Base-by-base conservation (phyloP, 2,329 filamentous ascomycete species). In the Trichoderma semiorbis region DNA sequence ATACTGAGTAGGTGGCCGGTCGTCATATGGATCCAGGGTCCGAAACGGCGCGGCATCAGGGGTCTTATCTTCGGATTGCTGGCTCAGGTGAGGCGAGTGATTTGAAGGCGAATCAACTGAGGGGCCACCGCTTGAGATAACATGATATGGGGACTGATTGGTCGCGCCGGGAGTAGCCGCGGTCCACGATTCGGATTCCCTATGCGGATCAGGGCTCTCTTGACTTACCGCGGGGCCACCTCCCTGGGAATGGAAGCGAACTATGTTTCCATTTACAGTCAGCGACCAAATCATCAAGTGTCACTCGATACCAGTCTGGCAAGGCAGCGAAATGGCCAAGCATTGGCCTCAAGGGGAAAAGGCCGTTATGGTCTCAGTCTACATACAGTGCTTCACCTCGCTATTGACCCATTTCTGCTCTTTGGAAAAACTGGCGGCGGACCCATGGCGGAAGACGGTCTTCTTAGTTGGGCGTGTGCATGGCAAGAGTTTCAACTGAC, bases 331-430 rank as follows among this genome's bases (percentile, higher is more conserved):
- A 55, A 8, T 16, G 36, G 26, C 43, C 43, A 47, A 63, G 26
- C 5, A n/a, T 11, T 28, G 11, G 55, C 34, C 26, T 26, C 34
- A 26, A 34, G 28, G 26, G 24, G 4, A 8, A 5, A 30, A 11
- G 21, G n/a, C n/a, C 14, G 36, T 21, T 32, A 39, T 18, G 18
- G n/a, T 14, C 8, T 16, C 30, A 28, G 39, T n/a, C 24, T 65
- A 75, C 80, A 69, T 70, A 83, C 81, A 82, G 36, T 81, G 76
- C 62, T 75, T 77, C 0, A 79, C 78, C 34, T 79, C 76, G 55
- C 78, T 81, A 8, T 78, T 80, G 8, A 82, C 80, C 81, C 80
- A 82, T 70, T 79, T 77, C 73, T 83, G 81, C 66, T 80, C 76
- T 5, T 76, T 77, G 62, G 80, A 77, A 55, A 83, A 80, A 8